Conservation (phyloP, 495 filamentous ascomycete genomes). For the Talaromyces trachyspermus region DNA sequence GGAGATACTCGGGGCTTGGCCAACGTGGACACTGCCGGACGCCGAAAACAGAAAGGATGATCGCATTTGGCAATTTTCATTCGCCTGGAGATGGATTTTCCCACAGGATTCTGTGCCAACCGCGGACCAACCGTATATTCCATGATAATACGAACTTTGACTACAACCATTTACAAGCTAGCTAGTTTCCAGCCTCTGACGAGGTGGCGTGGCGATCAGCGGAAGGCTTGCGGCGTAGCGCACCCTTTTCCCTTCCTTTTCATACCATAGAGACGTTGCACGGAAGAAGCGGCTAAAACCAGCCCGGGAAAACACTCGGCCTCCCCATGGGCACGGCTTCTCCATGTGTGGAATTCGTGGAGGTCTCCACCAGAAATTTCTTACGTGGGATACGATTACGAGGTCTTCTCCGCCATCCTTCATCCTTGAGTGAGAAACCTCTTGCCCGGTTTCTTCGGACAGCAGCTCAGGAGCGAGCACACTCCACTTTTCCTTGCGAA, state of each 20-base stretch:
- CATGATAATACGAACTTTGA: not conserved
- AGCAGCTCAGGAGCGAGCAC: too few relatives aligned
- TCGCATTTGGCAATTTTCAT: not conserved
- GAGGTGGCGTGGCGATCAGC: slow-evolving; percentile 3
- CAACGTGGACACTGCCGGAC: too few relatives aligned
- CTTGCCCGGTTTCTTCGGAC: not conserved
- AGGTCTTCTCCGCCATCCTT: not conserved
- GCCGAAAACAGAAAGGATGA: not conserved
- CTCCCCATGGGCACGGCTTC: too few relatives aligned
- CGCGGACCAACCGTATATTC: not conserved
- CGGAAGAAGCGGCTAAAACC: not conserved
- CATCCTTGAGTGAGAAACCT: not conserved
- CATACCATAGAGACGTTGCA: too few relatives aligned
- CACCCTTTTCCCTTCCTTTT: too few relatives aligned
- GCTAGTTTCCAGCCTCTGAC: not conserved
- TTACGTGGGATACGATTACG: not conserved
- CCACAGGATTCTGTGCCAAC: not conserved
- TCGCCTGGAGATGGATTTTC: not conserved
- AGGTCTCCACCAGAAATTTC: too few relatives aligned
- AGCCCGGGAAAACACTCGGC: too few relatives aligned
- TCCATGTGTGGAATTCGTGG: too few relatives aligned
- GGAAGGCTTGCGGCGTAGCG: slow-evolving; percentile 1
- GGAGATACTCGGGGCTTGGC: too few relatives aligned
- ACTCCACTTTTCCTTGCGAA: too few relatives aligned
- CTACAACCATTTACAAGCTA: not conserved